Evolutionary conservation across 2,329 filamentous ascomycete genomes (phyloP).

Genomic region (Pseudonectria buxi): DNA sequence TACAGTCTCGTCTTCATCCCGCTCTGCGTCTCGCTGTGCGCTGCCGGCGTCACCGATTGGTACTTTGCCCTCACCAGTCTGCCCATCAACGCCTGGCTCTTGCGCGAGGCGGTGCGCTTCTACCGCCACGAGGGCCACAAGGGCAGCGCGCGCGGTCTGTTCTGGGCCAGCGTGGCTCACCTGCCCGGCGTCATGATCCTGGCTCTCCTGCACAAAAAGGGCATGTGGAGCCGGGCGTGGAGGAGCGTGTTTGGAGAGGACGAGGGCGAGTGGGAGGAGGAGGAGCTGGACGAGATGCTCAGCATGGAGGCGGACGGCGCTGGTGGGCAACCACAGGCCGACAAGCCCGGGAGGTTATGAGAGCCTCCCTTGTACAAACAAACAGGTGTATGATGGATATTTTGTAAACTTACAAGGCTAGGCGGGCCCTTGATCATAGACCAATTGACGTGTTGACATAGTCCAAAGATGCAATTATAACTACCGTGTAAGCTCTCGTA

Average conservation of each 20-base stretch:
- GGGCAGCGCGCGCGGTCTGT: constrained; percentile 75
- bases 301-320: constrained; percentile 27
- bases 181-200: constrained; percentile 83
- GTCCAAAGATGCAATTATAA: too few relatives aligned
- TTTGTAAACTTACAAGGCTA: too few relatives aligned
- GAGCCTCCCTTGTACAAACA: constrained; percentile 11
- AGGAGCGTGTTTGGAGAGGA: constrained; percentile 57
- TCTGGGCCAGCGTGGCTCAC: constrained; percentile 98
- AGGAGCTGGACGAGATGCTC: constrained; percentile 40
- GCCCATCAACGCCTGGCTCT: constrained; percentile 80
- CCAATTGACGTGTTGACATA: too few relatives aligned
- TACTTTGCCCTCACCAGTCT: constrained; percentile 75
- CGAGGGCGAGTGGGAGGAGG: constrained; percentile 51
- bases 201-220: constrained; percentile 89
- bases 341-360: constrained; percentile 12
- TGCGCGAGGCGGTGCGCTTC: constrained; percentile 71
- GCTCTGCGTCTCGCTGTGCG: constrained; percentile 74
- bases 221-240: constrained; percentile 81
- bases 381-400: constrained; percentile 18
- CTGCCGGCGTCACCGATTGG: constrained; percentile 74
- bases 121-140: constrained; percentile 71
- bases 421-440: too few relatives aligned
- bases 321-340: constrained; percentile 8
- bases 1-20: constrained; percentile 85
- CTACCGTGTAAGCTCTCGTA: too few relatives aligned